phyloP scores from a whole-genome alignment of 306 rosid genomes.

The Gastrolobium bilobum region DNA sequence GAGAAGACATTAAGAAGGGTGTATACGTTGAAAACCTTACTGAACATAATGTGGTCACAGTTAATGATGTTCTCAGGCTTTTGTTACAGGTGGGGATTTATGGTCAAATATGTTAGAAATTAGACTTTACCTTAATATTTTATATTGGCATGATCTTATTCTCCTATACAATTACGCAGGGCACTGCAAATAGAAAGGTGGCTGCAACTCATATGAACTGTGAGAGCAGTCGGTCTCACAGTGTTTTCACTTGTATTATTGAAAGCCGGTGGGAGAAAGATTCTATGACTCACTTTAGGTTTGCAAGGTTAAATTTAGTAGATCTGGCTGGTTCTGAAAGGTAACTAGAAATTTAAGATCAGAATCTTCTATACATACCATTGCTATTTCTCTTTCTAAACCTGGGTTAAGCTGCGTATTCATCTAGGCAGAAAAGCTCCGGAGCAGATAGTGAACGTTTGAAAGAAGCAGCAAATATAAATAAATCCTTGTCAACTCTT shows the following conservation, averaged over 20 bases:
- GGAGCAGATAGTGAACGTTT: constrained; percentile 95
- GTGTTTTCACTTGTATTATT: constrained; percentile 93
- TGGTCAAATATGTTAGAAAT: constrained; percentile 32
- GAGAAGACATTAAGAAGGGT: constrained; percentile 99
- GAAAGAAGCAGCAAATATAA: constrained; percentile 96
- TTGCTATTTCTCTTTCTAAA: constrained; percentile 34
- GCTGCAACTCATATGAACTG: constrained; percentile 94
- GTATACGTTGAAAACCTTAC: constrained; percentile 91
- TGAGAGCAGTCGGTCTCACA: constrained; percentile 97
- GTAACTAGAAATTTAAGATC: constrained; percentile 52
- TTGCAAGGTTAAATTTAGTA: constrained; percentile 93
- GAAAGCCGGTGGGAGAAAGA: constrained; percentile 96
- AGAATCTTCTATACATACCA: constrained; percentile 22
- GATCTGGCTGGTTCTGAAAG: constrained; percentile 99
- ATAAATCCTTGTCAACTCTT: constrained; percentile 92
- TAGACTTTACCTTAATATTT: constrained; percentile 29
- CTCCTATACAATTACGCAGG: constrained; percentile 62
- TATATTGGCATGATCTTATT: constrained; percentile 36
- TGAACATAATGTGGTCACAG: constrained; percentile 75
- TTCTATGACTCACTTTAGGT: constrained; percentile 86
- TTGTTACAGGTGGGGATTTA: constrained; percentile 72
- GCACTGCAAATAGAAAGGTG: constrained; percentile 93
- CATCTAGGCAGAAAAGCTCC: constrained; percentile 91
- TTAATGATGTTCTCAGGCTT: constrained; percentile 86
- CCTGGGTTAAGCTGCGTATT: constrained; percentile 47